Base-by-base conservation (phyloP, 371 early-diverging fungal genomes). In the Saksenaea vasiformis region DNA sequence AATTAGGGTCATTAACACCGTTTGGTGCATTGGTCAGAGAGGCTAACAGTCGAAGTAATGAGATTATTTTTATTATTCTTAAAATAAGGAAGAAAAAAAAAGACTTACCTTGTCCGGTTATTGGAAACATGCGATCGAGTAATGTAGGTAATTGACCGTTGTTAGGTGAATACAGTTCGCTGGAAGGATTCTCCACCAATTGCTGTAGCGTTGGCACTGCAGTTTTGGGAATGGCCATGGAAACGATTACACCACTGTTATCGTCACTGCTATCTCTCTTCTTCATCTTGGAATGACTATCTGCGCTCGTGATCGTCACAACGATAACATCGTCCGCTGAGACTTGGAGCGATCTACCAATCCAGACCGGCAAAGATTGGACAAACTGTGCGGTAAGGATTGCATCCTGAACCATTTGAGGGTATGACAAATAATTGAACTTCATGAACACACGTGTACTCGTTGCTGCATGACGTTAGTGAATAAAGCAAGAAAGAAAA, bases 381-480 rank as follows among this genome's bases (percentile, higher is more conserved):
- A 81, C 79, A 64, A 81, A 81, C 44, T 81, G 70, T 31, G 82
- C 82, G 0, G 82, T 81, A 27, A 81, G 54, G 0, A 81, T 53
- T 1, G 77, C 75, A 62, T 81, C 77, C 38, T 73, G 61, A 2
- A 81, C 82, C 79, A 81, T 77, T 27, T 75, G 69, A 36, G 70
- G 31, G 24, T 78, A 81, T 0, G 82, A 76, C 9, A 81, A 57
- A 26, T 75, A 64, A 3, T 77, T 70, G 61, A 81, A 81, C 47
- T 78, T 81, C 72, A 81, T 72, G 9, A 54, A 64, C 0, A 74
- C 72, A 37, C 70, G 55, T 1, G 72, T 68, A 61, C 77, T 80
- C 1, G 71, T 64, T 2, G 56, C 75, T 73, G 56, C 44, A 56
- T 15, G 56, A 13, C 24, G 22, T n/a, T 27, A 26, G 54, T 43